Evolutionary conservation across 768 basidiomycete genomes (phyloP).

Genomic region (Xerocomellus amylosporus): DNA sequence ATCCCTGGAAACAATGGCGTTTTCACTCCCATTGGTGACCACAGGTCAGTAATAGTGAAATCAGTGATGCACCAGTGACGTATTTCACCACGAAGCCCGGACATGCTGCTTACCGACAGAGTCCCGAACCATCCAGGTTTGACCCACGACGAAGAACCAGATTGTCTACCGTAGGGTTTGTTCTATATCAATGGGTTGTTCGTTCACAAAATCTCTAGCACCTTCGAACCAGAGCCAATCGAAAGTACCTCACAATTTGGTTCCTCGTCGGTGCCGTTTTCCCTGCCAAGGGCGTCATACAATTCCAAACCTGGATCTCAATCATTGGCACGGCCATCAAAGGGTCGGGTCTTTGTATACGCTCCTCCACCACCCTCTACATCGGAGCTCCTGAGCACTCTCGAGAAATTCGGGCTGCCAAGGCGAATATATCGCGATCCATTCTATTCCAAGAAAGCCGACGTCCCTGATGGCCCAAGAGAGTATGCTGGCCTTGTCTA

Average conservation of each 20-base stretch:
- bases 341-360: conserved; percentile 41
- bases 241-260: neutral
- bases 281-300: conserved; percentile 20
- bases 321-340: neutral
- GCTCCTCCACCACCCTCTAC: conserved; percentile 48
- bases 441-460: conserved; percentile 69
- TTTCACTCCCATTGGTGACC: conserved; percentile 1
- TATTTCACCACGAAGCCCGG: conserved; percentile 5
- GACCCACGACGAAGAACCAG: conserved; percentile 12
- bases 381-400: conserved; percentile 42
- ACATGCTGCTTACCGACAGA: neutral
- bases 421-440: conserved; percentile 71
- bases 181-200: neutral
- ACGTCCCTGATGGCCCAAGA: conserved; percentile 64
- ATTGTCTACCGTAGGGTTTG: conserved; percentile 19
- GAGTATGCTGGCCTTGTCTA: conserved; percentile 83
- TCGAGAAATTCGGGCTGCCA: conserved; percentile 49
- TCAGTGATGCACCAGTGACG: neutral
- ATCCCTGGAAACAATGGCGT: neutral
- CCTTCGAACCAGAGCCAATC: conserved; percentile 11
- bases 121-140: neutral
- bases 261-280: neutral
- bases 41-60: conserved; percentile 8
- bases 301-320: conserved; percentile 6
- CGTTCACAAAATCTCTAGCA: conserved; percentile 5